A percentile compares a stretch with the other conserved stretches of the same genome.
These are phyloP conservation scores for Pseudopyrenochaeta lycopersici DNA, from an alignment of 2,329 filamentous ascomycete species.

Conservation along the genomic window DNA sequence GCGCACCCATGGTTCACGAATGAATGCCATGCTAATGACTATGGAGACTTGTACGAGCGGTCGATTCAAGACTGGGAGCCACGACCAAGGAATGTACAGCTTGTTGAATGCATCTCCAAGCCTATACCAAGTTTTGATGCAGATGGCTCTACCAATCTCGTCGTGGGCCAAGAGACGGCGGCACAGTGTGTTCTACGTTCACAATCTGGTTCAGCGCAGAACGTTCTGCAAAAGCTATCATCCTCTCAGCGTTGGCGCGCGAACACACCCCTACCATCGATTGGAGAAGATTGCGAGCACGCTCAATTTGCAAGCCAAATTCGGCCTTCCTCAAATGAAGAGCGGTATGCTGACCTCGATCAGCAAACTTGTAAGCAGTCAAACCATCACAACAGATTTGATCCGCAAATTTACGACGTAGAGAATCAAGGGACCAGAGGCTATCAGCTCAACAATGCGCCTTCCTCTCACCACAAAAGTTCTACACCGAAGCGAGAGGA, in stretches of 20 bases:
- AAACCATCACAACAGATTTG: neutral
- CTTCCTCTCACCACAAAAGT: too few species aligned
- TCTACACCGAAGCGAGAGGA: neutral
- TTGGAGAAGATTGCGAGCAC: conserved; percentile 11
- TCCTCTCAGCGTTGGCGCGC: conserved; percentile 14
- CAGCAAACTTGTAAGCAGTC: neutral
- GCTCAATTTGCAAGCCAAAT: conserved; percentile 16
- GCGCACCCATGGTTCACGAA: conserved; percentile 64
- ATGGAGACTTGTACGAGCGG: conserved; percentile 60
- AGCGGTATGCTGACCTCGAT: too few species aligned
- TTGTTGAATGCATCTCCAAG: conserved; percentile 39
- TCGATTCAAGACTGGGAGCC: conserved; percentile 62
- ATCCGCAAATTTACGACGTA: neutral
- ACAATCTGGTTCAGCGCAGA: neutral
- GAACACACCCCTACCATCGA: conserved; percentile 22
- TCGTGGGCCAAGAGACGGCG: neutral
- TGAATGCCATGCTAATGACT: conserved; percentile 53
- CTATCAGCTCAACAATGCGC: neutral
- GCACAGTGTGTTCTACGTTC: conserved; percentile 3
- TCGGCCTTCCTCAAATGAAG: neutral
- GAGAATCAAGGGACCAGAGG: neutral
- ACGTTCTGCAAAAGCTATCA: conserved; percentile 5
- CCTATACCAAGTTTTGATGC: neutral
- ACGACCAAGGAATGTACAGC: conserved; percentile 32
- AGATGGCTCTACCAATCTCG: neutral